Evolutionary conservation across 2,329 filamentous ascomycete species (phyloP).

Genomic region (Aspergillus pseudotamarii): DNA sequence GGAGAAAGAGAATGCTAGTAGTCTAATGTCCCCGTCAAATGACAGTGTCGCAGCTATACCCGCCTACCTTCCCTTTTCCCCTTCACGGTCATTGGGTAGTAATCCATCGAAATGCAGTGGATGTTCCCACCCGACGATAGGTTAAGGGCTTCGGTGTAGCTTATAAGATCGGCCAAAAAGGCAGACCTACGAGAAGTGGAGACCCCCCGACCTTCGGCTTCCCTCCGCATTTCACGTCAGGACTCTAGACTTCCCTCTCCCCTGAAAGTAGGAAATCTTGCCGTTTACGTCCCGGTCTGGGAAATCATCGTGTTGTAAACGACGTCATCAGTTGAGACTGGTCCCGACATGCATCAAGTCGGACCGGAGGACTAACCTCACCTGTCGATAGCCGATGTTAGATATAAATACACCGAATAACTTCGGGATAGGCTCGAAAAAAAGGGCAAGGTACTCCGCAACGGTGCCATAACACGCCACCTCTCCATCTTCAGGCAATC

Average conservation of each 20-base stretch:
- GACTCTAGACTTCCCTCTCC: not conserved
- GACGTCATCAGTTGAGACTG: not conserved
- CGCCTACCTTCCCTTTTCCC: too few species aligned
- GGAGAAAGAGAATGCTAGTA: not conserved
- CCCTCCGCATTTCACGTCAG: not conserved
- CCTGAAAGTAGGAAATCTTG: not conserved
- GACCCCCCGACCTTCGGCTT: not conserved
- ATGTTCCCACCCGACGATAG: not conserved
- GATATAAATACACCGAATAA: constrained; percentile 2
- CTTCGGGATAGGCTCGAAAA: not conserved
- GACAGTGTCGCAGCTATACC: not conserved
- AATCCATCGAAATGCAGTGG: not conserved
- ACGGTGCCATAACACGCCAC: not conserved
- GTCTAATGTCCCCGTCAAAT: not conserved
- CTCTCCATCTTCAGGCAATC: not conserved
- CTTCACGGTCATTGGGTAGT: not conserved
- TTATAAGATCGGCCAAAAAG: not conserved
- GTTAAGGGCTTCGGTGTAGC: not conserved
- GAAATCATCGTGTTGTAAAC: not conserved
- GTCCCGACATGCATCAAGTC: not conserved
- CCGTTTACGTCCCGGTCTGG: not conserved
- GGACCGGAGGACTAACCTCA: not conserved
- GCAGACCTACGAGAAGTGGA: not conserved
- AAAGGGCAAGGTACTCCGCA: not conserved
- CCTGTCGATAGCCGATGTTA: not conserved